phyloP scores from a whole-genome alignment of 225 moss, liverwort and hornwort genomes.

The Pseudisothecium myosuroides region DNA sequence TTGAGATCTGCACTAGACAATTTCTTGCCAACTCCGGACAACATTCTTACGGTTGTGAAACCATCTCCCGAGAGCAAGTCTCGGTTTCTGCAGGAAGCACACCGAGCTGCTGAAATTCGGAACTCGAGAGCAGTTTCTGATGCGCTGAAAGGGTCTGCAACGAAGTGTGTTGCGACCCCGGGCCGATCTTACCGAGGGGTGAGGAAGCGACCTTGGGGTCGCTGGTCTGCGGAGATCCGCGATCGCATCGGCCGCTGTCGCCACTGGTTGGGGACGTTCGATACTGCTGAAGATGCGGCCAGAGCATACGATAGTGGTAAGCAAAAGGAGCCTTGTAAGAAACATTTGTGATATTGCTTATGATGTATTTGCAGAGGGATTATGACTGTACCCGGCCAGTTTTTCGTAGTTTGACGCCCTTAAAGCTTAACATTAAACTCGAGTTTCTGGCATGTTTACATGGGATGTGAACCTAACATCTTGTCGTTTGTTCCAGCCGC shows the following conservation, averaged over 20 bases:
- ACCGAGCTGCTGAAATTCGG: neutral
- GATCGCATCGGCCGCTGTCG: slow-evolving; percentile 87
- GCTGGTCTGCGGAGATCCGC: slow-evolving; percentile 95
- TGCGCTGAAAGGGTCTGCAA: neutral
- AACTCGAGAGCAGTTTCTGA: neutral
- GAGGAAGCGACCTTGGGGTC: slow-evolving; percentile 91
- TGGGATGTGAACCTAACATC: neutral
- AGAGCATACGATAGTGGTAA: slow-evolving; percentile 72
- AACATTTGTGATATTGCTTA: neutral
- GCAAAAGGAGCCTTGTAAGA: neutral
- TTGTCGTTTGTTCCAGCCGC: slow-evolving; percentile 29
- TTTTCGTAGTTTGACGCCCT: neutral
- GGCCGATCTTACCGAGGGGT: slow-evolving; percentile 76
- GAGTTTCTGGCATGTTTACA: neutral
- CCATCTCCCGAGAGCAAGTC: slow-evolving; percentile 1
- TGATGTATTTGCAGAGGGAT: too few species aligned
- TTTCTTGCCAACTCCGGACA: slow-evolving; percentile 21
- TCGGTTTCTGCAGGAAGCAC: neutral
- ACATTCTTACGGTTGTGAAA: slow-evolving; percentile 2
- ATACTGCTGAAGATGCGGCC: slow-evolving; percentile 91
- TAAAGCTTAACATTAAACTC: fast-evolving
- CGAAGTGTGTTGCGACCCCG: neutral
- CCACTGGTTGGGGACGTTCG: slow-evolving; percentile 92
- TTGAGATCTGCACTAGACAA: neutral
- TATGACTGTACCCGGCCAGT: neutral